Evolutionary conservation across 345 rosid species (phyloP).

Genomic region (Boechera stricta): DNA sequence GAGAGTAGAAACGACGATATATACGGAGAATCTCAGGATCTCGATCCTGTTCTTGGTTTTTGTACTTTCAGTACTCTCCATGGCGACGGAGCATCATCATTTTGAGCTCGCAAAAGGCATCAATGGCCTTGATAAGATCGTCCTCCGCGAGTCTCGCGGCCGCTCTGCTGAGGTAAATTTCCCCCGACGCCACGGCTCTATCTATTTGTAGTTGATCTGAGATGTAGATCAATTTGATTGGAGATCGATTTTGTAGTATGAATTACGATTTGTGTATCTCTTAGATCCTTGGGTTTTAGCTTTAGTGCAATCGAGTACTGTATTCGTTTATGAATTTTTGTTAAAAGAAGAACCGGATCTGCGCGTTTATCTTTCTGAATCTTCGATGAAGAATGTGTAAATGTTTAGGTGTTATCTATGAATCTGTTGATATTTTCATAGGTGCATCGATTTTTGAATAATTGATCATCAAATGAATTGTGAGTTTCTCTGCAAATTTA

Average conservation of each 20-base stretch:
- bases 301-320: conserved; percentile 14
- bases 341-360: conserved; percentile 22
- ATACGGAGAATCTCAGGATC: not conserved
- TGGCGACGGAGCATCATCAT: conserved; percentile 50
- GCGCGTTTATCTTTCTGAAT: conserved; percentile 1
- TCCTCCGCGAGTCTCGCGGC: conserved; percentile 76
- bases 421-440: conserved; percentile 15
- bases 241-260: conserved; percentile 26
- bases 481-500: conserved; percentile 20
- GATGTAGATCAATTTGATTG: conserved; percentile 6
- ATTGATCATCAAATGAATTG: conserved; percentile 1
- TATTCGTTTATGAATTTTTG: not conserved
- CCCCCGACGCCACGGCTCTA: not conserved
- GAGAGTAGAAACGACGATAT: conserved; percentile 28
- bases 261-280: conserved; percentile 24
- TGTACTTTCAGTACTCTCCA: conserved; percentile 32
- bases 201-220: conserved; percentile 4
- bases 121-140: conserved; percentile 77
- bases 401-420: conserved; percentile 17
- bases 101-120: conserved; percentile 64
- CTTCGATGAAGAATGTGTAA: conserved; percentile 6
- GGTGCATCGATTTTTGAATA: not conserved
- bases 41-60: conserved; percentile 10
- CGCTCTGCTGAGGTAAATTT: conserved; percentile 72
- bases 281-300: conserved; percentile 36